Conservation (phyloP, 2,329 filamentous ascomycete genomes). For the Fusarium armeniacum region DNA sequence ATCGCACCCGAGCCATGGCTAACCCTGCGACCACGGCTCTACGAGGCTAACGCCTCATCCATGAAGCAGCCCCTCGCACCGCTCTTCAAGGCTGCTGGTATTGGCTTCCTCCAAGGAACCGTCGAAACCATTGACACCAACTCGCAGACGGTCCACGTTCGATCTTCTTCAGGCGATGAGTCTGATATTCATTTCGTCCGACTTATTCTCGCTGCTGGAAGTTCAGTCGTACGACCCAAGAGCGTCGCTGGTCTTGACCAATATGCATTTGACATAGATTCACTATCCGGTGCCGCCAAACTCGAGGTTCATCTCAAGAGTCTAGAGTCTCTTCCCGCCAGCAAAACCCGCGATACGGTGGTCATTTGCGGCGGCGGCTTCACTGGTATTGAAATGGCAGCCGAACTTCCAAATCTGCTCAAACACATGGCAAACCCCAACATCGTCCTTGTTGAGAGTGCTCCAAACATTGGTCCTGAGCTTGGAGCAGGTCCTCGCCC, state of each 20-base stretch:
- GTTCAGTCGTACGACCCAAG: constrained; percentile 49
- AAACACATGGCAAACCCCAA: neutral
- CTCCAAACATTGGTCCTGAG: constrained; percentile 51
- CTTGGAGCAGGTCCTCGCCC: constrained; percentile 54
- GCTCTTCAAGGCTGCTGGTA: constrained; percentile 48
- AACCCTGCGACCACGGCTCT: constrained; percentile 54
- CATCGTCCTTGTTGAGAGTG: constrained; percentile 51
- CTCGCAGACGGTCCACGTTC: constrained; percentile 33
- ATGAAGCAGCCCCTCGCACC: constrained; percentile 40
- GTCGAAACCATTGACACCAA: constrained; percentile 38
- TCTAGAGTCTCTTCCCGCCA: constrained; percentile 38
- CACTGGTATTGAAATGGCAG: constrained; percentile 54
- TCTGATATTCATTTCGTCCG: constrained; percentile 48
- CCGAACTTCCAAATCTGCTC: constrained; percentile 52
- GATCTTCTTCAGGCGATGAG: constrained; percentile 7
- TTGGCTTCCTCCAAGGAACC: constrained; percentile 49
- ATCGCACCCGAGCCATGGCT: constrained; percentile 53
- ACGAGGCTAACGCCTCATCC: constrained; percentile 48
- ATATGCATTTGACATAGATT: constrained; percentile 56
- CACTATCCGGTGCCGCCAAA: constrained; percentile 45
- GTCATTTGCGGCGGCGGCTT: constrained; percentile 55
- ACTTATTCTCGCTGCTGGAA: constrained; percentile 57
- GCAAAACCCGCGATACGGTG: constrained; percentile 52
- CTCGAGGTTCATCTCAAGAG: constrained; percentile 51
- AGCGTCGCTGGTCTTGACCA: constrained; percentile 49